These are phyloP conservation scores for Grigorovia humatica DNA, from an alignment of 805 yeast species.

Conservation along the genomic window DNA sequence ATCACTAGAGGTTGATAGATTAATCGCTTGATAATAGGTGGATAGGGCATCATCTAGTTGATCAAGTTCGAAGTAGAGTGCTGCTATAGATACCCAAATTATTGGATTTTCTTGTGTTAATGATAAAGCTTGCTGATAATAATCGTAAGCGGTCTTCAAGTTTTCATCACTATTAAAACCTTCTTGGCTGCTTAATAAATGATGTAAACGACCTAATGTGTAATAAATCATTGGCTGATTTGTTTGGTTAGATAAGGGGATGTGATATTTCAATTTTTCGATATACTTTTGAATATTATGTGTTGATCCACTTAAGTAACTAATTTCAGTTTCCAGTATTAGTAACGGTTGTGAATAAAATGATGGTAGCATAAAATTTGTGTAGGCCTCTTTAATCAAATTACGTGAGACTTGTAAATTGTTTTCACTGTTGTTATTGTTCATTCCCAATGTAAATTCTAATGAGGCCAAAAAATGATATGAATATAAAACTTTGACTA, in stretches of 20 bases:
- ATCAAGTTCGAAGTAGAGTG: constrained; percentile 45
- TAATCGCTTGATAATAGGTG: constrained; percentile 56
- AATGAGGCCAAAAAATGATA: constrained; percentile 10
- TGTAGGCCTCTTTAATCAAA: constrained; percentile 6
- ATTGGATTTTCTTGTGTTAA: constrained; percentile 30
- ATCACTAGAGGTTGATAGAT: constrained; percentile 22
- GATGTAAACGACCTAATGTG: constrained; percentile 7
- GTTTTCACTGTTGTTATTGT: background rate
- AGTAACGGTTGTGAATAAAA: constrained; percentile 8
- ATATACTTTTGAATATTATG: constrained; percentile 3
- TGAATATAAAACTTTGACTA: constrained; percentile 10
- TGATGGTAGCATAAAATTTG: constrained; percentile 8
- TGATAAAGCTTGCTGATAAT: constrained; percentile 13
- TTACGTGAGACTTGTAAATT: constrained; percentile 1
- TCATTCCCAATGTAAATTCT: constrained; percentile 4
- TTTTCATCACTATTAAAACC: constrained; percentile 7
- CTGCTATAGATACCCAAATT: constrained; percentile 60
- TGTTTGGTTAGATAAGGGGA: constrained; percentile 2
- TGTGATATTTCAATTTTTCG: constrained; percentile 6
- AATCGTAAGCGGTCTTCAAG: constrained; percentile 12
- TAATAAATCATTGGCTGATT: constrained; percentile 9
- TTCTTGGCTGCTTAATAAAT: constrained; percentile 2
- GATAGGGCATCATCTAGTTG: constrained; percentile 58
- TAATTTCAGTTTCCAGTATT: constrained; percentile 7
- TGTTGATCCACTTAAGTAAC: background rate